These are phyloP conservation scores for Cryptosporidium canis DNA, from an alignment of 169 alveolate genomes.

Conservation along the genomic window DNA sequence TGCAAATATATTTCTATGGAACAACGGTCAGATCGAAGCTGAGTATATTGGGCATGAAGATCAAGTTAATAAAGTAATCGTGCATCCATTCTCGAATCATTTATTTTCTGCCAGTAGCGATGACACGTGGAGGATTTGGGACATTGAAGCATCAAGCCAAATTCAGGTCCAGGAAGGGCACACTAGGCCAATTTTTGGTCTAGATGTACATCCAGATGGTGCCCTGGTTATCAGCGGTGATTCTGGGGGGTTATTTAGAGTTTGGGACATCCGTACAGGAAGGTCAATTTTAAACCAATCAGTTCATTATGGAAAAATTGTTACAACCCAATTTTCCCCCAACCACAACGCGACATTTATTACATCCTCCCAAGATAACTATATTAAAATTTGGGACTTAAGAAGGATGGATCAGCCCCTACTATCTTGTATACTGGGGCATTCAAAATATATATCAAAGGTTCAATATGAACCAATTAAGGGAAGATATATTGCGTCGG, in stretches of 20 bases:
- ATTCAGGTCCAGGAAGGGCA: constrained; percentile 87
- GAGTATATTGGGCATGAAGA: constrained; percentile 49
- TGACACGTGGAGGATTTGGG: constrained; percentile 90
- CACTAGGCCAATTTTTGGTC: constrained; percentile 81
- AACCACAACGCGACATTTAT: constrained; percentile 75
- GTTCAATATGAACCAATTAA: constrained; percentile 56
- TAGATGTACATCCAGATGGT: constrained; percentile 88
- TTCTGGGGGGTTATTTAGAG: constrained; percentile 83
- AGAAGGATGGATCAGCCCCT: constrained; percentile 77
- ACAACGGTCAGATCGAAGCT: background rate
- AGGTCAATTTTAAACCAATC: constrained; percentile 77
- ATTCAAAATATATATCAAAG: constrained; percentile 42
- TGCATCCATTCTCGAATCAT: constrained; percentile 38
- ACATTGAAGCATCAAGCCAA: constrained; percentile 79
- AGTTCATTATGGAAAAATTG: constrained; percentile 83
- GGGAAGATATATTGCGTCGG: constrained; percentile 47
- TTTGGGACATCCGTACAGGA: constrained; percentile 92
- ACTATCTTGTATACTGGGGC: constrained; percentile 9
- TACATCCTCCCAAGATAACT: constrained; percentile 88
- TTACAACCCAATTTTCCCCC: constrained; percentile 80
- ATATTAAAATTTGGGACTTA: constrained; percentile 88
- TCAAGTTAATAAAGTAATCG: constrained; percentile 4
- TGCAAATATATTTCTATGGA: constrained; percentile 51
- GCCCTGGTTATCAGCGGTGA: constrained; percentile 88
- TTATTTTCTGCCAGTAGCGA: constrained; percentile 81